Conservation (phyloP, 1,284 basidiomycete genomes). For the Cystobasidiaceae sp. region DNA sequence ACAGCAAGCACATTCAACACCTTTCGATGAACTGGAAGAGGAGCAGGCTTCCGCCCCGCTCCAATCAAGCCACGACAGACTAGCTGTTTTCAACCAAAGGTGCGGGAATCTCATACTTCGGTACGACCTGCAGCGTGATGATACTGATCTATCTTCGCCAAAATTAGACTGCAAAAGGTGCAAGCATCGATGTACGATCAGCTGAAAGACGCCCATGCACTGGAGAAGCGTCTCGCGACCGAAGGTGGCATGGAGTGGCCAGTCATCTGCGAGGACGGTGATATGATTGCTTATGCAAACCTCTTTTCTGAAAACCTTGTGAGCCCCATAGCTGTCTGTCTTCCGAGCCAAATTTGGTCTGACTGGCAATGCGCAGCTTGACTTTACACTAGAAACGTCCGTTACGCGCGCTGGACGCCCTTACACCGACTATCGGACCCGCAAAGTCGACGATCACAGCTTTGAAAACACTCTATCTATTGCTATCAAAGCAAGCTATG, state of each 20-base stretch:
- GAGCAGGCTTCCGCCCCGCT: slow-evolving; percentile 51
- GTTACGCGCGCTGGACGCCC: slow-evolving; percentile 11
- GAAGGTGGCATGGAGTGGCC: slow-evolving; percentile 21
- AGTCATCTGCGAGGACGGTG: slow-evolving; percentile 16
- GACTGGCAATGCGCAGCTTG: neutral
- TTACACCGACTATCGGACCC: slow-evolving; percentile 28
- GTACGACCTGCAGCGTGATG: neutral
- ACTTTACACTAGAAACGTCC: slow-evolving; percentile 20
- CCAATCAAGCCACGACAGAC: neutral
- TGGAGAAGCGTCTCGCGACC: slow-evolving; percentile 4
- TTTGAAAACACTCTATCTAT: slow-evolving; percentile 22
- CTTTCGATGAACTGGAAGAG: slow-evolving; percentile 54
- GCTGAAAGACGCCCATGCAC: slow-evolving; percentile 4
- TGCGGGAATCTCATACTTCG: slow-evolving; percentile 45
- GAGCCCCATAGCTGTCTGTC: slow-evolving; percentile 37
- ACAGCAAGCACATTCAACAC: neutral
- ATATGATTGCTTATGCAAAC: slow-evolving; percentile 21
- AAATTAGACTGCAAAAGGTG: neutral
- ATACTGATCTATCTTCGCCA: neutral
- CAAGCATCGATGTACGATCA: slow-evolving; percentile 48
- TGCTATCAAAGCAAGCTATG: neutral
- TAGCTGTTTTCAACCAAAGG: neutral
- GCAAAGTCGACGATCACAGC: slow-evolving; percentile 27
- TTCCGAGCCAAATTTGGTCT: slow-evolving; percentile 42
- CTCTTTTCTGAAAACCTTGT: slow-evolving; percentile 27